Evolutionary conservation across 2,329 filamentous ascomycete species (phyloP), one percentile per base, ranked within the genome.

Genomic region (Lasiodiplodia gonubiensis): DNA sequence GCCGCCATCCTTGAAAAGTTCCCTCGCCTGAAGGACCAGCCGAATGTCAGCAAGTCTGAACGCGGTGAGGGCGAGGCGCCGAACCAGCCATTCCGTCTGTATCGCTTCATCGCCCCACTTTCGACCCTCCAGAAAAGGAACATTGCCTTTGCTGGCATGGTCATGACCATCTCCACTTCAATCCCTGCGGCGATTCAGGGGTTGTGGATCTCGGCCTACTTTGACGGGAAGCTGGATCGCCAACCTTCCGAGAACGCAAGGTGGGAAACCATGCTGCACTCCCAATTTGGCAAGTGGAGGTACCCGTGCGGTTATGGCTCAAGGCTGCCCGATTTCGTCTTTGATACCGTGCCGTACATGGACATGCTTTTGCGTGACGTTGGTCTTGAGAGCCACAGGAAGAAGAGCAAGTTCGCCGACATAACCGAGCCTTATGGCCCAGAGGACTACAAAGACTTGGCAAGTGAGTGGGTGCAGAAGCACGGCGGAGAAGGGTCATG

Each of bases 321-420:
- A 48, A 48, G 64, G 21, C 82, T 85, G 68, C 89, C 89, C 0
- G 90, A 92, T 75, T 89, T 93, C 70, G 88, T 92, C 21, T 94
- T 94, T 73, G 92, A 95, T 76, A 86, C 86, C 0, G 75, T 94
- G 65, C 90, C 90, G 4, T 95, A 93, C 73, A 75, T 92, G 21
- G 91, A 94, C 76, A 73, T 89, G 73, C 75, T 94, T 73, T 74
- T 92, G 68, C 78, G 80, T 4, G 91, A 94, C 75, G 72, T 94
- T 67, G 90, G 87, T 0, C 76, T 93, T 66, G 79, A 83, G 21
- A 80, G 80, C 16, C 81, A 85, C 70, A 80, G 87, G 39, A 90
- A 90, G 79, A 67, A 71, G 3, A 83, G 85, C 0, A 81, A 73
- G 65, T 72, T 83, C 63, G 79, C 79, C 0, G 88, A 89, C 72